Evolutionary conservation across 495 filamentous ascomycete genomes (phyloP).

Genomic region (Xylaria acuta): DNA sequence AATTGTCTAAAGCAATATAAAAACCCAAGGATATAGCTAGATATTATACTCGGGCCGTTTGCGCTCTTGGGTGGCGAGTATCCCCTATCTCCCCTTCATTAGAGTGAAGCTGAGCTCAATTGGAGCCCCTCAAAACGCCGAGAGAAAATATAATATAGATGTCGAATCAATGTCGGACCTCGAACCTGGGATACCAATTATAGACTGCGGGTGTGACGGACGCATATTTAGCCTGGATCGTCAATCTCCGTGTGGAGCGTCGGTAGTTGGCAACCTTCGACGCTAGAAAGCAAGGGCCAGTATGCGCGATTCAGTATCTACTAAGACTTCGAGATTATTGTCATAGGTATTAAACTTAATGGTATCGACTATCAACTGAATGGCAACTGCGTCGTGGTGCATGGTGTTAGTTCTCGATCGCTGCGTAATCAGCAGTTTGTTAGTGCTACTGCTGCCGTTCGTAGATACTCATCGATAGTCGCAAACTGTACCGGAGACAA

Average conservation of each 20-base stretch:
- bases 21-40: neutral
- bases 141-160: constrained; percentile 3
- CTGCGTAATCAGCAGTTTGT: neutral
- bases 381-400: neutral
- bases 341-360: neutral
- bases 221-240: constrained; percentile 18
- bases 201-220: neutral
- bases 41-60: neutral
- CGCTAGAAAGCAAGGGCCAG: neutral
- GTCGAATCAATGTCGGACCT: neutral
- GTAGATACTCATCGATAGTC: neutral
- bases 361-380: neutral
- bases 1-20: neutral
- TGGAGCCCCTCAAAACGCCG: neutral
- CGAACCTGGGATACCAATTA: neutral
- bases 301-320: neutral
- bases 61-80: neutral
- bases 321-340: neutral
- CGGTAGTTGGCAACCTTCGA: constrained; percentile 25
- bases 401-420: neutral
- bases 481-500: neutral
- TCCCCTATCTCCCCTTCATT: neutral
- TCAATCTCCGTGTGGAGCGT: neutral
- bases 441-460: neutral
- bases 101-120: neutral